Base-by-base conservation (phyloP, 2,329 filamentous ascomycete species). In the Hypoxylon sp. region DNA sequence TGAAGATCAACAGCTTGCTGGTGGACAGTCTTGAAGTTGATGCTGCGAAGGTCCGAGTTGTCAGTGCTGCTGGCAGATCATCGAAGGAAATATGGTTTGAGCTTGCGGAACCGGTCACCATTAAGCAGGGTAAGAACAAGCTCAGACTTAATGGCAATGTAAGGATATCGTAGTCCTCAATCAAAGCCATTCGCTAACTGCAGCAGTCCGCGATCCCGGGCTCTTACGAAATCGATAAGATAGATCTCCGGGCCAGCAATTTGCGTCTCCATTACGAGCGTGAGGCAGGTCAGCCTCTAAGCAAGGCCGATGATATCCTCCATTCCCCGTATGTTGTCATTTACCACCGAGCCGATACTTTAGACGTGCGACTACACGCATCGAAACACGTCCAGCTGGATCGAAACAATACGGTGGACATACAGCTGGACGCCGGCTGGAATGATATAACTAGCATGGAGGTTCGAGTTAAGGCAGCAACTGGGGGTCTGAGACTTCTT, bases 301-400 rank as follows among this genome's bases (percentile, higher is more conserved):
- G 85, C 2, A 84, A 81, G 25, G 79, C 83, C 2, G 78, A 82
- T 1, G 82, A 84, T 1, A 84, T 91, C 5, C 83, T 92, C 62
- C 86, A 82, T 46, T 84, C 86, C 14, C 85, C 91, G 0, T 87
- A 88, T 6, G 84, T 97, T 0, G 85, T 89, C n/a, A 85, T 95
- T 30, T 97, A 93, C 77, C 92, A 94, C 33, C 88, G 89, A 14
- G 80, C 86, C 1, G 85, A 89, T 50, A 88, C 92, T 0, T 87
- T 98, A 3, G 88, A 93, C 66, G 88, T 92, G 2, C 86, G 86
- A 54, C 82, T 97, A 6, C 85, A 83, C 46, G 85, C 92, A 0
- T 89, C 92, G 0, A 91, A 88, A 68, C 84, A 90, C 49, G 91
- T 97, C 25, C 90, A 95, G 69, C 88, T 99, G 4, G 93, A 97